Evolutionary conservation across 2,329 filamentous ascomycete genomes (phyloP).

Genomic region (Fusarium sarcochroum): DNA sequence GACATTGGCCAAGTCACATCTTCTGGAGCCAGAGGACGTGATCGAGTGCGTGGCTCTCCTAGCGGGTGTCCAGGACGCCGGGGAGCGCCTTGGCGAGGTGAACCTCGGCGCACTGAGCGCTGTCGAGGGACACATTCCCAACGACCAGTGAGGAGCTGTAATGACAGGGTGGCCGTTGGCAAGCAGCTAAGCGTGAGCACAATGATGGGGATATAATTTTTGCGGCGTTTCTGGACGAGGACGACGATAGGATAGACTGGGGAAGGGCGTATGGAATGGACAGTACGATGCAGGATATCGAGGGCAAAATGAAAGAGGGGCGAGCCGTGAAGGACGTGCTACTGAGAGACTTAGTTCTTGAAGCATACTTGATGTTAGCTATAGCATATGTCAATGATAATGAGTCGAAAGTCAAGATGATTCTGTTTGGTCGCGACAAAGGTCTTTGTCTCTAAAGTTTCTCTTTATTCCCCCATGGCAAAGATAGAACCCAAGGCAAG

Average conservation of each 20-base stretch:
- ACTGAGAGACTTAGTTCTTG: constrained; percentile 11
- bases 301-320: constrained; percentile 21
- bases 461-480: too few species aligned
- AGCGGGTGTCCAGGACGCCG: constrained; percentile 60
- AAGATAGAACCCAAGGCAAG: too few species aligned
- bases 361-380: constrained; percentile 21
- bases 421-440: not conserved
- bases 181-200: not conserved
- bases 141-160: constrained; percentile 49
- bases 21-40: constrained; percentile 90
- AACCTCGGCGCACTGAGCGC: constrained; percentile 69
- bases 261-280: constrained; percentile 35
- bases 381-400: constrained; percentile 29
- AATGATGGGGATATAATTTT: constrained; percentile 30
- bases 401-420: constrained; percentile 10
- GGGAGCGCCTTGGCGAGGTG: constrained; percentile 63
- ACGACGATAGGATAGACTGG: constrained; percentile 41
- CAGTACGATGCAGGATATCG: constrained; percentile 7
- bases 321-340: constrained; percentile 4
- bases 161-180: constrained; percentile 7
- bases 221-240: constrained; percentile 45
- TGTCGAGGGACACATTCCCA: constrained; percentile 67
- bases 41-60: constrained; percentile 76
- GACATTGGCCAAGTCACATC: constrained; percentile 90
- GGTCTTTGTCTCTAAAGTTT: too few species aligned